A percentile compares a stretch with the other conserved stretches of the same genome.
Evolutionary conservation across 2,329 filamentous ascomycete species (phyloP).

Genomic region (Ceratocystis cubensis): DNA sequence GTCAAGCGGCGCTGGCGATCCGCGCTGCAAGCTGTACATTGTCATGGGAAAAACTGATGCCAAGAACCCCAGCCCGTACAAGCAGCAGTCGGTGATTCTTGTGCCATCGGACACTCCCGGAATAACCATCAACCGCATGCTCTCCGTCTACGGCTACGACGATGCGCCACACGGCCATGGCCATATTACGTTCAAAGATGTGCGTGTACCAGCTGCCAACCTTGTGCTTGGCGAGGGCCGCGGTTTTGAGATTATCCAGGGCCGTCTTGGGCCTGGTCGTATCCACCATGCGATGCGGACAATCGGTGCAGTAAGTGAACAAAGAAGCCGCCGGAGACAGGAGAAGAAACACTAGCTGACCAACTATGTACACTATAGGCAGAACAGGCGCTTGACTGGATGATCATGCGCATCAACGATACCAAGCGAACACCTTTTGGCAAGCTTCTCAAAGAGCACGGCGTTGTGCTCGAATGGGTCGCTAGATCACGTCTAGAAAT

Average conservation of each 20-base stretch:
- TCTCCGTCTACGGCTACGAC: conserved; percentile 89
- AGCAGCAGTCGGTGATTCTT: conserved; percentile 84
- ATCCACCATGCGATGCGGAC: conserved; percentile 97
- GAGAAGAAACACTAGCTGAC: neutral
- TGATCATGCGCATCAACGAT: conserved; percentile 90
- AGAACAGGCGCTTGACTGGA: conserved; percentile 85
- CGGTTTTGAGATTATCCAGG: conserved; percentile 97
- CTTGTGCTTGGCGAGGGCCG: conserved; percentile 86
- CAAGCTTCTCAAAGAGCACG: conserved; percentile 74
- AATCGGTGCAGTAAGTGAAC: conserved; percentile 58
- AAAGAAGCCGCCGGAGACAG: neutral
- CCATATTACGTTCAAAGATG: conserved; percentile 79
- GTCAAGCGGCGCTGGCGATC: conserved; percentile 90
- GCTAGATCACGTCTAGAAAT: conserved; percentile 88
- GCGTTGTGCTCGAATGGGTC: conserved; percentile 89
- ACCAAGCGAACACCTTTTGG: conserved; percentile 82
- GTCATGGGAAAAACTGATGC: conserved; percentile 91
- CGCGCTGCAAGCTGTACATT: conserved; percentile 82
- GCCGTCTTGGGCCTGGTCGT: conserved; percentile 83
- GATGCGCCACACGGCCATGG: conserved; percentile 98
- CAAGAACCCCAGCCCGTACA: conserved; percentile 62
- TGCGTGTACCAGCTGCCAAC: conserved; percentile 70
- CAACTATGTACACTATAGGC: conserved; percentile 35
- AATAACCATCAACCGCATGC: conserved; percentile 86
- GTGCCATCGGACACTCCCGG: conserved; percentile 72